A percentile compares a stretch with the other conserved stretches of the same genome.
Conservation (phyloP, 352 stramenopile genomes). For the Globisporangium uncinulatum region DNA sequence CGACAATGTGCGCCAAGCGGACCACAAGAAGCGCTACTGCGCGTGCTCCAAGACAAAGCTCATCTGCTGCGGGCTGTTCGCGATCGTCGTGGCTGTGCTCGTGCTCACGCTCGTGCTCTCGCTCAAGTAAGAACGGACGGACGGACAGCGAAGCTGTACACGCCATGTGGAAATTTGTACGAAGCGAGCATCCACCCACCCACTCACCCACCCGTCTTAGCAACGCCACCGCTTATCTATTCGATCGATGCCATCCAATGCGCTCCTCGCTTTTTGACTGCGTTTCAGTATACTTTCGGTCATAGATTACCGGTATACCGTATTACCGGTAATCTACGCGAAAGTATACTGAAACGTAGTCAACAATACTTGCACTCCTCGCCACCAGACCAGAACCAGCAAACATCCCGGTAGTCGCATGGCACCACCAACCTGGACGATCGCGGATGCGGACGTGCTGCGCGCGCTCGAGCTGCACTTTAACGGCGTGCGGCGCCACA, state of each 20-base stretch:
- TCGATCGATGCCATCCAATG: no score
- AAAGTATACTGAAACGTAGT: no score
- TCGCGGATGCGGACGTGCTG: slow-evolving; percentile 4
- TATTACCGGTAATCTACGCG: no score
- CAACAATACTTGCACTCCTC: no score
- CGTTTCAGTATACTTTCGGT: no score
- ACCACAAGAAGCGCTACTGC: slow-evolving; percentile 43
- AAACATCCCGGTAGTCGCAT: neutral
- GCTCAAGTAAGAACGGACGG: slow-evolving; percentile 22
- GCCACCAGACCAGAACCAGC: no score
- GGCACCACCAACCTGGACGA: neutral
- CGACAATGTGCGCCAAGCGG: slow-evolving; percentile 48
- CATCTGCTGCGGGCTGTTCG: slow-evolving; percentile 47
- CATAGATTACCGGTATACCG: no score
- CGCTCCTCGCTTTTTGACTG: no score
- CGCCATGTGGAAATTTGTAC: no score
- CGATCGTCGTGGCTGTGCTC: slow-evolving; percentile 37
- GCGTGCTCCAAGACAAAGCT: slow-evolving; percentile 58
- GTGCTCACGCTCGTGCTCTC: slow-evolving; percentile 38
- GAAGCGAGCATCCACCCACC: no score
- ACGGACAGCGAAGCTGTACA: neutral
- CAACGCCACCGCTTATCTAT: no score
- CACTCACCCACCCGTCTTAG: no score
- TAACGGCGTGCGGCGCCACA: neutral
- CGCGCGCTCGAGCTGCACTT: slow-evolving; percentile 6